Evolutionary conservation across 768 basidiomycete genomes (phyloP).

Genomic region (Grammothele lineata): DNA sequence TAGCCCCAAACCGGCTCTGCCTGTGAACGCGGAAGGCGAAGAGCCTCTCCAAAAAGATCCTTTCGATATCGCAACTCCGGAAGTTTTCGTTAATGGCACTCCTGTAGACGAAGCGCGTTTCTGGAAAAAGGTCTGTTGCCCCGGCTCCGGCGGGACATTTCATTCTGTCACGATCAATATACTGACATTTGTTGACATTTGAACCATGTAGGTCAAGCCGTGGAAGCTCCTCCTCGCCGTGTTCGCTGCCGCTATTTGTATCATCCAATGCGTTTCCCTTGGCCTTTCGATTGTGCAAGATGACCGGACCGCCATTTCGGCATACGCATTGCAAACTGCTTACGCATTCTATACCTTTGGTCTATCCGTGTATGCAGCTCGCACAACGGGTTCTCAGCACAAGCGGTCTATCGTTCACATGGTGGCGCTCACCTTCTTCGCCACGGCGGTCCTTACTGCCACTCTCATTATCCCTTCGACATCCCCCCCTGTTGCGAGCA

Average conservation of each 20-base stretch:
- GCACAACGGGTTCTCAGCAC: constrained; percentile 32
- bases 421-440: constrained; percentile 48
- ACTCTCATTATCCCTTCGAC: constrained; percentile 57
- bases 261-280: constrained; percentile 7
- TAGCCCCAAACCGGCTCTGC: constrained; percentile 32
- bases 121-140: neutral
- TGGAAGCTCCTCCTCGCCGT: constrained; percentile 33
- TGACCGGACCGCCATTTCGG: neutral
- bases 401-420: constrained; percentile 65
- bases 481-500: constrained; percentile 29
- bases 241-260: constrained; percentile 30
- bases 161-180: too few relatives aligned
- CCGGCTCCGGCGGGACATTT: neutral
- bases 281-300: neutral
- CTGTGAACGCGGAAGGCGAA: neutral
- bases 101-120: neutral
- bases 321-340: neutral
- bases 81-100: neutral
- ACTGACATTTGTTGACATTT: too few relatives aligned
- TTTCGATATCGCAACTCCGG: neutral
- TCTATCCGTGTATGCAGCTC: constrained; percentile 18
- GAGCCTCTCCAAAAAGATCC: neutral
- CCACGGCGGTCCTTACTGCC: constrained; percentile 40
- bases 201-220: too few relatives aligned
- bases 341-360: neutral